Conservation (phyloP, 768 basidiomycete genomes). For the Saitozyma podzolica region DNA sequence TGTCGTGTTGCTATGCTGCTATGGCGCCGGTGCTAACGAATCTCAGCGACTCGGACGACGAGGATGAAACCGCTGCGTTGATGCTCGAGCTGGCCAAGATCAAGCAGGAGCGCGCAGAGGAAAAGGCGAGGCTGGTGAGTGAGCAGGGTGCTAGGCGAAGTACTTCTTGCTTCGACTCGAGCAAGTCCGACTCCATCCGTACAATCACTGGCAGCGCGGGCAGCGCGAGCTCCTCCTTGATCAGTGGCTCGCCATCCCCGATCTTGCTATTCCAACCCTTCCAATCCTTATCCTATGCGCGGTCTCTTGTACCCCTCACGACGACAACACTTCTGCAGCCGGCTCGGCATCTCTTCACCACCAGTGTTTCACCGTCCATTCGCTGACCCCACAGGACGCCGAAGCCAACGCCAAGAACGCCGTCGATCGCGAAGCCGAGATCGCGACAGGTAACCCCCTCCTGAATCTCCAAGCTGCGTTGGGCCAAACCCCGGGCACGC, state of each 20-base stretch:
- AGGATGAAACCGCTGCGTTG: conserved; percentile 90
- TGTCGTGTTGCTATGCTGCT: conserved; percentile 11
- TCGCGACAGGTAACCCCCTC: conserved; percentile 83
- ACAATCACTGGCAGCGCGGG: neutral
- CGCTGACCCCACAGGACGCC: conserved; percentile 59
- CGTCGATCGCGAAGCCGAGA: conserved; percentile 69
- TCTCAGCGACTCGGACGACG: conserved; percentile 61
- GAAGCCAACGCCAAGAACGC: conserved; percentile 66
- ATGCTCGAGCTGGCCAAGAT: conserved; percentile 98
- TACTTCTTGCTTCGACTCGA: neutral
- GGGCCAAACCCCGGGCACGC: conserved; percentile 62
- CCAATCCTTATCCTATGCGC: neutral
- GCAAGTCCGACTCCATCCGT: neutral
- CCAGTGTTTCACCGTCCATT: neutral
- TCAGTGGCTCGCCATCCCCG: too few relatives aligned
- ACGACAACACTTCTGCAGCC: too few relatives aligned
- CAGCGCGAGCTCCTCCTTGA: too few relatives aligned
- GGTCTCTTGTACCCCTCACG: neutral
- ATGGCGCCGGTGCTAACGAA: conserved; percentile 14
- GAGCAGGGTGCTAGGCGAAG: too few relatives aligned
- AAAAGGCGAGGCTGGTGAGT: conserved; percentile 66
- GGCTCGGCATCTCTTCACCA: neutral
- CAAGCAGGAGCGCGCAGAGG: conserved; percentile 90
- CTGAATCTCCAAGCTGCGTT: conserved; percentile 88
- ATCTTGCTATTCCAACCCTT: neutral